Evolutionary conservation across 2,329 filamentous ascomycete genomes (phyloP).

Genomic region (Alternaria incomplexa): DNA sequence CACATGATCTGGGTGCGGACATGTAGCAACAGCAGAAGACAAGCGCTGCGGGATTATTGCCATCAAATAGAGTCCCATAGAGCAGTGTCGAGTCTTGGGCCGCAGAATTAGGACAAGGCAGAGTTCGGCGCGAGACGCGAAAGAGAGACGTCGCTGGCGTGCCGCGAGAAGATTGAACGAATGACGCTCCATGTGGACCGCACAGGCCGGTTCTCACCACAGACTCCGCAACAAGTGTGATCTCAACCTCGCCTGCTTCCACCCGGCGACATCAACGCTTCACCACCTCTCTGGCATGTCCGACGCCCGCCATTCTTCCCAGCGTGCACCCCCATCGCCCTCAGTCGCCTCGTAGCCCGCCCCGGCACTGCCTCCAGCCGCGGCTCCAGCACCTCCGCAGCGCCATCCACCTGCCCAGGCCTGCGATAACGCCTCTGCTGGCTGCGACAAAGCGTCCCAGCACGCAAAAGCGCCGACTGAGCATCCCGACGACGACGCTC

Average conservation of each 20-base stretch:
- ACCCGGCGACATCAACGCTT: constrained; percentile 15
- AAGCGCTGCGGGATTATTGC: constrained; percentile 1
- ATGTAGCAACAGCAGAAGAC: constrained; percentile 25
- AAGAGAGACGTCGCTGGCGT: constrained; percentile 16
- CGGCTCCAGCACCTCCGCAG: constrained; percentile 33
- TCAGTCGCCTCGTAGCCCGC: not conserved
- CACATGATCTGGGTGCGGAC: constrained; percentile 10
- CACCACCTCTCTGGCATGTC: constrained; percentile 17
- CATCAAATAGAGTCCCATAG: not conserved
- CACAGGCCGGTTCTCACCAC: constrained; percentile 23
- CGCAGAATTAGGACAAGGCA: not conserved
- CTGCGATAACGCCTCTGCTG: constrained; percentile 32
- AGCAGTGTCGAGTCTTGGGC: not conserved
- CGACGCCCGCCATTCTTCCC: constrained; percentile 27
- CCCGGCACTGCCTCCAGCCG: constrained; percentile 23
- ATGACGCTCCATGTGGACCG: constrained; percentile 18
- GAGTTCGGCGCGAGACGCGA: constrained; percentile 12
- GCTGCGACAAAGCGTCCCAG: constrained; percentile 22
- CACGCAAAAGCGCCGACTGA: constrained; percentile 12
- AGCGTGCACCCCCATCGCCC: constrained; percentile 16
- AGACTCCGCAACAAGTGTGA: constrained; percentile 23
- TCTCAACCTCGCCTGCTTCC: constrained; percentile 24
- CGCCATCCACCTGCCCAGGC: constrained; percentile 22
- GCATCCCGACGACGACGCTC: constrained; percentile 17
- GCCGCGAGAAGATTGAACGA: constrained; percentile 8